Conservation (phyloP, 306 rosid species). For the Quercus robur region DNA sequence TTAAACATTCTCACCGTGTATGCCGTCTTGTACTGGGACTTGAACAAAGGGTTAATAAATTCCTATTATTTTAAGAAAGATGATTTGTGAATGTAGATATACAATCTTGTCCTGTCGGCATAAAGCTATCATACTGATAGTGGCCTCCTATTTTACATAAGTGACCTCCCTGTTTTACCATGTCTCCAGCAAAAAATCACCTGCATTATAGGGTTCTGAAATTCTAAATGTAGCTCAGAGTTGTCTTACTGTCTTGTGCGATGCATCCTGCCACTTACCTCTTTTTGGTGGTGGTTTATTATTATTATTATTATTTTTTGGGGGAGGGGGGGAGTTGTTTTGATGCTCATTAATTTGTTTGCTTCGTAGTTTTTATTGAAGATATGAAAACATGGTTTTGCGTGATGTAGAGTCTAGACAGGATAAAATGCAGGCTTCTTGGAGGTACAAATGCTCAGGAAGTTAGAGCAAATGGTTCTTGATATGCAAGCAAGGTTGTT, state of each 20-base stretch:
- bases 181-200: not conserved
- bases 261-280: too few species aligned
- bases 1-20: not conserved
- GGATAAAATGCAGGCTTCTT: constrained; percentile 70
- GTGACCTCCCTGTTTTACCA: not conserved
- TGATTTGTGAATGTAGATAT: too few species aligned
- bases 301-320: too few species aligned
- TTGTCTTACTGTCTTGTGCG: too few species aligned
- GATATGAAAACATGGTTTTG: constrained; percentile 9
- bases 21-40: not conserved
- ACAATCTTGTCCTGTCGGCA: too few species aligned
- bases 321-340: too few species aligned
- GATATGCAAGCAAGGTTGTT: constrained; percentile 99
- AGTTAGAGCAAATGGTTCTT: constrained; percentile 95
- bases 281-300: too few species aligned
- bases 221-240: not conserved
- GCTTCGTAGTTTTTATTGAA: constrained; percentile 1
- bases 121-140: too few species aligned
- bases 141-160: not conserved
- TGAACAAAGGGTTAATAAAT: not conserved
- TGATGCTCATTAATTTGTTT: not conserved
- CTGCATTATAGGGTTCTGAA: not conserved
- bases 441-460: constrained; percentile 98
- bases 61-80: too few species aligned
- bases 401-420: constrained; percentile 32